Evolutionary conservation across 179 eudicot genomes (phyloP).

Genomic region (Actinidia polygama): DNA sequence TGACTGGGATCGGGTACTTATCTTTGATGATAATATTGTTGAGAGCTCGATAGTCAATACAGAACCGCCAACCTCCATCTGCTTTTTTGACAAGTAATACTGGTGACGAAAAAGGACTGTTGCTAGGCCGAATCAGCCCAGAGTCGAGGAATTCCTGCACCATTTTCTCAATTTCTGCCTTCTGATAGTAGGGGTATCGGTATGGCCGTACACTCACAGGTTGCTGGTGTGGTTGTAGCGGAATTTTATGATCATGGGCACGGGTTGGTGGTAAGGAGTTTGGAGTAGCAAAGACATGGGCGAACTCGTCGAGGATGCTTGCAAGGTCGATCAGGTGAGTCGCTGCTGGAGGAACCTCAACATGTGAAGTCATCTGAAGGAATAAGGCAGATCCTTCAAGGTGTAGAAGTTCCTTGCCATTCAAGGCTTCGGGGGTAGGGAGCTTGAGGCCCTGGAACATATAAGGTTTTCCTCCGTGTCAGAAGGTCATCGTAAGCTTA

Average conservation of each 20-base stretch:
- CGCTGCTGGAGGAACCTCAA: too few relatives aligned
- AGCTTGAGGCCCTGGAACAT: conserved; percentile 12
- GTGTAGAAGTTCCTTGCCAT: background rate
- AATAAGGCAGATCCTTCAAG: background rate
- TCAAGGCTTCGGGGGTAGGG: background rate
- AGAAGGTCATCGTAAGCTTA: conserved; percentile 20
- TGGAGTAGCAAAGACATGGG: conserved; percentile 2
- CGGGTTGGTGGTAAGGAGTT: background rate
- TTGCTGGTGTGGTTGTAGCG: background rate
- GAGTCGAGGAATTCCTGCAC: conserved; percentile 5
- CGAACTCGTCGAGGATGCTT: background rate
- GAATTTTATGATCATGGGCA: conserved; percentile 12
- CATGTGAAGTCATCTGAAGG: background rate
- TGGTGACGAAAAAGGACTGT: background rate
- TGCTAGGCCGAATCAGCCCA: background rate
- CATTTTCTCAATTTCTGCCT: conserved; percentile 16
- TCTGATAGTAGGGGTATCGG: background rate
- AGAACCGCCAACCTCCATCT: background rate
- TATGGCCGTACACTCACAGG: background rate
- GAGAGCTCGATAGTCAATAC: conserved; percentile 9
- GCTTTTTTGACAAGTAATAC: background rate
- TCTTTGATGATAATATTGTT: conserved; percentile 13
- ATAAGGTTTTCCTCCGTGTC: background rate
- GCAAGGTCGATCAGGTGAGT: background rate
- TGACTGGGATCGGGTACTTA: background rate